phyloP scores from a whole-genome alignment of 2,329 filamentous ascomycete species.

The Aureobasidium namibiae region DNA sequence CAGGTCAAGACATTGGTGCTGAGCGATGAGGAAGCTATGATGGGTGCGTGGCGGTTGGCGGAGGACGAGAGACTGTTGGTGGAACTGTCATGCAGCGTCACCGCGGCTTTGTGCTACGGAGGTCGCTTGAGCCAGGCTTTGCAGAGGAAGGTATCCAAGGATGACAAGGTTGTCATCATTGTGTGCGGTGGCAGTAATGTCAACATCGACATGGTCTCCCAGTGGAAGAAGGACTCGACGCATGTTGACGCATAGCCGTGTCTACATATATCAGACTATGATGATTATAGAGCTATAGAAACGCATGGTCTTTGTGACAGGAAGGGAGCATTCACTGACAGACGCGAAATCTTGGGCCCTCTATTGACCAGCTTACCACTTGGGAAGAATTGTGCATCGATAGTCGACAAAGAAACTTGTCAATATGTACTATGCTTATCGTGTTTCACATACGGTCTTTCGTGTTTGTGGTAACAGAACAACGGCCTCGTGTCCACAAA shows the following conservation, averaged over 20 bases:
- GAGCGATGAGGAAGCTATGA: conserved; percentile 68
- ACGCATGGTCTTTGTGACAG: too few species aligned
- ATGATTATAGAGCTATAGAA: too few species aligned
- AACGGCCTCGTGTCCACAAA: too few species aligned
- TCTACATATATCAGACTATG: too few species aligned
- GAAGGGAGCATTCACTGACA: too few species aligned
- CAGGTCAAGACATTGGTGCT: conserved; percentile 56
- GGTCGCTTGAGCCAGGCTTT: conserved; percentile 50
- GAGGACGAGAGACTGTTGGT: conserved; percentile 77
- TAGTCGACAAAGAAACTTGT: too few species aligned
- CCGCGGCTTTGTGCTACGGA: conserved; percentile 60
- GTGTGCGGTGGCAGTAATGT: conserved; percentile 64
- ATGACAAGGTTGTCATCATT: conserved; percentile 70
- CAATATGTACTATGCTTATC: too few species aligned
- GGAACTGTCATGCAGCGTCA: conserved; percentile 78
- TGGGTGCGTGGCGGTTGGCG: conserved; percentile 66
- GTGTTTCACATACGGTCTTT: too few species aligned
- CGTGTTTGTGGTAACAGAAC: too few species aligned
- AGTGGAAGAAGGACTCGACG: conserved; percentile 38
- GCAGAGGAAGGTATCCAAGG: conserved; percentile 54
- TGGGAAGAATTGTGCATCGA: too few species aligned
- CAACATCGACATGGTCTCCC: conserved; percentile 41
- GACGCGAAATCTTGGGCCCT: too few species aligned
- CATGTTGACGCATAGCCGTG: conserved; percentile 17
- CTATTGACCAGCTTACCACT: too few species aligned